Evolutionary conservation across 2,329 filamentous ascomycete species (phyloP).

Genomic region (Plectosphaerella plurivora): DNA sequence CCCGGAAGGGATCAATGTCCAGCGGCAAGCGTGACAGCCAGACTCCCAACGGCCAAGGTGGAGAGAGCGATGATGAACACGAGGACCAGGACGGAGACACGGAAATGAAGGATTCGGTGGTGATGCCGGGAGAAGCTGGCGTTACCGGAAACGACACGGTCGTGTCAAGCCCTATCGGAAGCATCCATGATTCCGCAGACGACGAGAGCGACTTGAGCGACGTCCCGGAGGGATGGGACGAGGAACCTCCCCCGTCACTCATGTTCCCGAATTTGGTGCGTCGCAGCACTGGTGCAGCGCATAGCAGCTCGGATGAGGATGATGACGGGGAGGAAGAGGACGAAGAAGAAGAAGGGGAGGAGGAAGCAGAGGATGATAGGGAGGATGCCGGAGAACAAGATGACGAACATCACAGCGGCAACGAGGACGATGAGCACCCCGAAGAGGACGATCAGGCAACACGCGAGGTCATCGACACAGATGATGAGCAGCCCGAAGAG

Average conservation of each 20-base stretch:
- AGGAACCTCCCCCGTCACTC: slow-evolving; percentile 48
- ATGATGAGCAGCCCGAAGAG: slow-evolving; percentile 14
- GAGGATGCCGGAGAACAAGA: neutral
- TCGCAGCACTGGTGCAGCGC: neutral
- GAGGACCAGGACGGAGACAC: slow-evolving; percentile 34
- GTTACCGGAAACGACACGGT: slow-evolving; percentile 15
- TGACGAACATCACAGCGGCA: neutral
- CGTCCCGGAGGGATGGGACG: slow-evolving; percentile 53
- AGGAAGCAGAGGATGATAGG: slow-evolving; percentile 11
- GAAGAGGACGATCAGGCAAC: slow-evolving; percentile 8
- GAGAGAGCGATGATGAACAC: slow-evolving; percentile 29
- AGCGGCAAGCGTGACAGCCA: slow-evolving; percentile 42
- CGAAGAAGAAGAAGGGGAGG: slow-evolving; percentile 18
- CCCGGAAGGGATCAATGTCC: slow-evolving; percentile 45
- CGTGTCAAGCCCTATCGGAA: slow-evolving; percentile 51
- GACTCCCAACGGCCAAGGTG: slow-evolving; percentile 27
- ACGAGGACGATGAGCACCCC: neutral
- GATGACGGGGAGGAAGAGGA: slow-evolving; percentile 7
- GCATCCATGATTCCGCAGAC: slow-evolving; percentile 60
- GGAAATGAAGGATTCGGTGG: slow-evolving; percentile 13
- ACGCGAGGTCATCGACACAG: slow-evolving; percentile 11
- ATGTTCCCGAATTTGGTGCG: slow-evolving; percentile 46
- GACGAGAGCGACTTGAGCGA: slow-evolving; percentile 69
- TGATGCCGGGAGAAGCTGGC: slow-evolving; percentile 10
- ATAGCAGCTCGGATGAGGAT: slow-evolving; percentile 5